phyloP scores from a whole-genome alignment of 306 rosid species.

The Malus orientalis region DNA sequence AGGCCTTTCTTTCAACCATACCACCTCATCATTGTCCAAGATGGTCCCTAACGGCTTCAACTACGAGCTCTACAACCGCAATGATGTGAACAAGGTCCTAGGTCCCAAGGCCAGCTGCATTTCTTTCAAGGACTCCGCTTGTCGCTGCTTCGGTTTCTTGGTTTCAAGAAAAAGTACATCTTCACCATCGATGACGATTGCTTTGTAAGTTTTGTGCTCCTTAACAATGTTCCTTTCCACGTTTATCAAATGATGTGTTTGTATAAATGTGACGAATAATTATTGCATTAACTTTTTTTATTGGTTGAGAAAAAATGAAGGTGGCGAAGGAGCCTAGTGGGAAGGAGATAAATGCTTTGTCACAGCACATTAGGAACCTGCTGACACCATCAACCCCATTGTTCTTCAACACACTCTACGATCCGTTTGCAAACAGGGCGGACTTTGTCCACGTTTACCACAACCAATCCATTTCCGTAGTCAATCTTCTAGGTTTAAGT shows the following conservation, averaged over 20 bases:
- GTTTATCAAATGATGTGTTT: background rate
- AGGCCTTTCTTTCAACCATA: slow-evolving; percentile 17
- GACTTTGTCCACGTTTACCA: slow-evolving; percentile 48
- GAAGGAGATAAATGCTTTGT: slow-evolving; percentile 36
- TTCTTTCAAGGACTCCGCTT: slow-evolving; percentile 48
- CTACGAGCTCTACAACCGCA: slow-evolving; percentile 37
- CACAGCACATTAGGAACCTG: slow-evolving; percentile 35
- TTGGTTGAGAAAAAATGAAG: slow-evolving; percentile 1
- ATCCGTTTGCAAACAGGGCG: slow-evolving; percentile 42
- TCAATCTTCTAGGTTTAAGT: background rate
- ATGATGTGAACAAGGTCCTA: slow-evolving; percentile 32
- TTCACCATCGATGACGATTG: slow-evolving; percentile 45
- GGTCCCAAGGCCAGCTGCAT: slow-evolving; percentile 46
- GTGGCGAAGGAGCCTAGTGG: slow-evolving; percentile 43
- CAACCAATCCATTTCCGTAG: background rate
- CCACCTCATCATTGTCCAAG: slow-evolving; percentile 21
- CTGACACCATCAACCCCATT: slow-evolving; percentile 33
- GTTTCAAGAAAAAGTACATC: slow-evolving; percentile 45
- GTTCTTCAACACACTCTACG: slow-evolving; percentile 39
- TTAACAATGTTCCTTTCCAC: background rate
- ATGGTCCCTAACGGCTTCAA: slow-evolving; percentile 36
- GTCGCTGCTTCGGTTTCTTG: slow-evolving; percentile 46
- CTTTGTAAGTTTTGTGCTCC: slow-evolving; percentile 20
- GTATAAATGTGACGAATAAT: background rate
- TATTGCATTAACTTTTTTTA: background rate